Evolutionary conservation across 208 protist genomes (phyloP).

Genomic region (Trypanosoma brucei): DNA sequence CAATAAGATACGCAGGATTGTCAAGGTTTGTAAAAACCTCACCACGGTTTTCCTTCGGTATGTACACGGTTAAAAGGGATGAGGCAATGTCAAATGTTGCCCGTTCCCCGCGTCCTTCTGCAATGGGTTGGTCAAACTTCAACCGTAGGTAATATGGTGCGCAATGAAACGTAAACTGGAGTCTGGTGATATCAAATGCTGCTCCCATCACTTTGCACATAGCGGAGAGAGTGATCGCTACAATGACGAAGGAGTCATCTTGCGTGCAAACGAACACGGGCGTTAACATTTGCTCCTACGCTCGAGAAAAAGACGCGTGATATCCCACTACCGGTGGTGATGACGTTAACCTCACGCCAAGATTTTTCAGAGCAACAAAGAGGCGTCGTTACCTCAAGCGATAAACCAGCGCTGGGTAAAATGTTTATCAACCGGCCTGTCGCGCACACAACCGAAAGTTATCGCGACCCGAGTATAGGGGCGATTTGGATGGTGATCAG

Average conservation of each 20-base stretch:
- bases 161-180: conserved; percentile 87
- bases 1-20: conserved; percentile 81
- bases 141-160: conserved; percentile 88
- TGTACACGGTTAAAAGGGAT: conserved; percentile 64
- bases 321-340: too few species aligned
- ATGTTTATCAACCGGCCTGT: background rate
- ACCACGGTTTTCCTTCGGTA: conserved; percentile 72
- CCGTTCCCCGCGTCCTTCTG: conserved; percentile 65
- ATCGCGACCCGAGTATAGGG: too few species aligned
- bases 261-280: conserved; percentile 80
- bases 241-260: conserved; percentile 76
- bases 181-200: conserved; percentile 73
- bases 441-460: background rate
- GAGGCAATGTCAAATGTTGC: conserved; percentile 79
- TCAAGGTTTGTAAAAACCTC: conserved; percentile 80
- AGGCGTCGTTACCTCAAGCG: background rate
- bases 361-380: background rate
- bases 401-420: background rate
- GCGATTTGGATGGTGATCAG: too few species aligned
- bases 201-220: conserved; percentile 78
- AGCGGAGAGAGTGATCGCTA: conserved; percentile 63
- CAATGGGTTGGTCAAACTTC: conserved; percentile 71
- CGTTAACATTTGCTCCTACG: conserved; percentile 57
- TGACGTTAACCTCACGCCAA: background rate
- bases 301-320: too few species aligned